Evolutionary conservation across 2,329 filamentous ascomycete genomes (phyloP), one percentile per base, ranked within the genome.

Genomic region (Gaeumannomyces tritici): DNA sequence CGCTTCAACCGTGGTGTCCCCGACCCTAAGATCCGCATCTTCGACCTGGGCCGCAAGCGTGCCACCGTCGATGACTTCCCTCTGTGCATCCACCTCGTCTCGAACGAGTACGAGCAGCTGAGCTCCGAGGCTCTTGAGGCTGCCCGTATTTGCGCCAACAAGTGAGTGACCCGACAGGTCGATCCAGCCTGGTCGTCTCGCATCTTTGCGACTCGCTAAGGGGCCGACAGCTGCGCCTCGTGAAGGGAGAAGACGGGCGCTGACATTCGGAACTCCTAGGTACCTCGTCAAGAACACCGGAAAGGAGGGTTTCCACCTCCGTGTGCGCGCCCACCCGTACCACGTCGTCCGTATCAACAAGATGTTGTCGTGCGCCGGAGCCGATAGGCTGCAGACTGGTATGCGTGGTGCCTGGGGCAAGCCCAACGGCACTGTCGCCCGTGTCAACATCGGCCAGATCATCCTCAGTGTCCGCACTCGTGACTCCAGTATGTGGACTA

Each of bases 331-430:
- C 76, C 95, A 99, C 87, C 95, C 95, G 71, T 99, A 91, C 91
- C 95, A 99, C 87, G 95, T 99, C 83, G 90, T 99, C 86, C 95
- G 95, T 83, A 99, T 99, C 93, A 99, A 99, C 92, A 99, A 99
- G 90, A 99, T 99, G 95, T 93, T 99, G 91, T 98, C 95, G 78
- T 99, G 95, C 82, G 95, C 95, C 76, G 95, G 95, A 87, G 95
- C 95, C 89, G 95, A 99, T 98, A 92, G 95, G 89, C 86, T 99
- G 81, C 95, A 99, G 84, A 99, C 95, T 73, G 95, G 95, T 86
- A 99, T 99, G 95, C 93, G 95, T 89, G 95, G 95, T 89, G 95
- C 95, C 74, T 99, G 92, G 89, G 95, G 95, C 78, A 99, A 99
- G 89, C 95, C 95, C 80, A 96, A 98, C 87, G 95, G 95, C 78